Evolutionary conservation across 2,329 filamentous ascomycete genomes (phyloP).

Genomic region (Alternaria postmessia): DNA sequence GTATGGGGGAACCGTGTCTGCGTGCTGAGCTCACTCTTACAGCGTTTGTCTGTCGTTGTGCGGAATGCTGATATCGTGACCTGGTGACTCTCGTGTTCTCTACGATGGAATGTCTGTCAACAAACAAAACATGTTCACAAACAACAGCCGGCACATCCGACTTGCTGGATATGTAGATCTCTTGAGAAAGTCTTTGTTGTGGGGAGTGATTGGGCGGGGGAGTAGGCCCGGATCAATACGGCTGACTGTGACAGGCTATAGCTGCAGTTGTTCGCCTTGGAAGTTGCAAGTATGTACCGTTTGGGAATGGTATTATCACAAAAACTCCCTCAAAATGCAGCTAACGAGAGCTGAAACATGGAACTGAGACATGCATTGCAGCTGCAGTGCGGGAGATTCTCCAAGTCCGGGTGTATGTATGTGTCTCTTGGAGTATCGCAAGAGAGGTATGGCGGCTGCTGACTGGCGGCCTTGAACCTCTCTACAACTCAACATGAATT

Average conservation of each 20-base stretch:
- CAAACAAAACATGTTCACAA: not conserved
- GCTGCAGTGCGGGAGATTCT: not conserved
- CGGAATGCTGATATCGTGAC: not conserved
- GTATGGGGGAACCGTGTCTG: not conserved
- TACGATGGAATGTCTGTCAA: not conserved
- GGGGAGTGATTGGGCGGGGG: constrained; percentile 3
- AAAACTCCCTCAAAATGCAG: not conserved
- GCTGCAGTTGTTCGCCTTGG: constrained; percentile 11
- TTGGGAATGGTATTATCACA: constrained; percentile 6
- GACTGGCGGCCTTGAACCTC: constrained; percentile 1
- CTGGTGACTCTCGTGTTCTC: not conserved
- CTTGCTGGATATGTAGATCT: constrained; percentile 3
- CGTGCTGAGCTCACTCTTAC: not conserved
- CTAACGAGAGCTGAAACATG: constrained; percentile 5
- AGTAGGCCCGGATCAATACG: not conserved
- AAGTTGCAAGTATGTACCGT: constrained; percentile 1
- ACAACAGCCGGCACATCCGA: not conserved
- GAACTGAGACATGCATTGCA: constrained; percentile 3
- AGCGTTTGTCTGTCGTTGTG: not conserved
- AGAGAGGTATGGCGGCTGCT: not conserved
- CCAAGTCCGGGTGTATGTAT: not conserved
- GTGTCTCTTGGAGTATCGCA: not conserved
- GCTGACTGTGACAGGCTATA: constrained; percentile 7
- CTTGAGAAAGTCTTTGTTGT: not conserved
- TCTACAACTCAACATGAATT: not conserved